Evolutionary conservation across 257 asterid species (phyloP), one percentile per base, ranked within the genome.

Genomic region (Eucommia ulmoides): DNA sequence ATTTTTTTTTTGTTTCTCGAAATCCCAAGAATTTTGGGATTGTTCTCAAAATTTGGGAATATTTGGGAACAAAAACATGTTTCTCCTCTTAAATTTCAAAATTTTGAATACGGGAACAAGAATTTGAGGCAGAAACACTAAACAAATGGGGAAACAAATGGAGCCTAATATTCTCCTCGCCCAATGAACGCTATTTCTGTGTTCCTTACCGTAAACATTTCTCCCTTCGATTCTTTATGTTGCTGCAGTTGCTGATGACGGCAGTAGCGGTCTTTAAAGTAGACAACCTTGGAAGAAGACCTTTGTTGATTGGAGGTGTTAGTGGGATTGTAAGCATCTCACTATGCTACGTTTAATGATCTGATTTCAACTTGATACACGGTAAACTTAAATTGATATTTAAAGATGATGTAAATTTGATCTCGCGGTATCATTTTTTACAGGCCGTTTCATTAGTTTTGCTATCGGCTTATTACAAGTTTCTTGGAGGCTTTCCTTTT

Each of bases 211-310:
- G n/a, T n/a, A n/a, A n/a, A n/a, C n/a, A n/a, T n/a, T n/a, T n/a
- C n/a, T n/a, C n/a, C n/a, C n/a, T n/a, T n/a, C n/a, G n/a, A n/a
- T n/a, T n/a, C n/a, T n/a, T n/a, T 44, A 46, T 51, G 41, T 56
- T 64, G 53, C 51, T 65, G 67, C 74, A 89, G 98, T 71, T 87
- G 16, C 62, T 89, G 51, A 80, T 89, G 94, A 89, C 98, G 21
- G 93, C 91, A 65, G 53, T 89, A 63, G 94, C 98, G 59, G 96
- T 89, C 63, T 78, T 89, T 54, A 89, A 85, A 71, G 98, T 79
- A 47, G 98, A 89, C 63, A 93, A 85, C 61, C 85, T 89, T 53
- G 98, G 98, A 52, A 81, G 98, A 67, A 73, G 94, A 63, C 96
- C 98, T 33, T 71, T 89, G 54, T 75, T 89, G 59, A 82, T 89